These are phyloP conservation scores for Collybia mongolica DNA, from an alignment of 768 basidiomycete species.

Conservation along the genomic window DNA sequence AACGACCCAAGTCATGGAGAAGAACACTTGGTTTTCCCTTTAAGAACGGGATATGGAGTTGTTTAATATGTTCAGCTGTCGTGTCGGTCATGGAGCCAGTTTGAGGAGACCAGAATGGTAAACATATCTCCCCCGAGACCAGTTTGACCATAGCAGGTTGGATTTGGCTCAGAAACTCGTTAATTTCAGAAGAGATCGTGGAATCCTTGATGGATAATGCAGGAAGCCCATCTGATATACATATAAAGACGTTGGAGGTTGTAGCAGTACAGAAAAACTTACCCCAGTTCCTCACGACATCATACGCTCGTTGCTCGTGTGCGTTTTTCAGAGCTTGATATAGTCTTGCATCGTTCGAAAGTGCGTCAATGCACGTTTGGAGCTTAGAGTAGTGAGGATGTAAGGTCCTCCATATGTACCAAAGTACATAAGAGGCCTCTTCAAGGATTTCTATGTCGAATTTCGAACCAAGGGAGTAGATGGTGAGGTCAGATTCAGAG, in stretches of 20 bases:
- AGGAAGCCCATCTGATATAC: conserved; percentile 6
- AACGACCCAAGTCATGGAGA: conserved; percentile 40
- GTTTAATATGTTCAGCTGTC: conserved; percentile 23
- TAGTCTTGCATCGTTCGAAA: conserved; percentile 26
- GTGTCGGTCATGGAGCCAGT: conserved; percentile 16
- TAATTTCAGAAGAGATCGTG: conserved; percentile 14
- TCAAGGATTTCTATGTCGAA: conserved; percentile 35
- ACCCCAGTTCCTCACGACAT: conserved; percentile 30
- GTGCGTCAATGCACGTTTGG: conserved; percentile 30
- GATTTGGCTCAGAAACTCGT: conserved; percentile 23
- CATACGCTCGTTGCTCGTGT: conserved; percentile 25
- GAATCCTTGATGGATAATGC: conserved; percentile 15
- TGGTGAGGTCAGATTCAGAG: conserved; percentile 22
- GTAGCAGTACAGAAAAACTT: background rate
- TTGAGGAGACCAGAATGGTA: conserved; percentile 30
- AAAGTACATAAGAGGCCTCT: conserved; percentile 39
- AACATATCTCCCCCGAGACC: conserved; percentile 27
- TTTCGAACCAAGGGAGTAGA: conserved; percentile 26
- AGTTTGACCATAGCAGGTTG: conserved; percentile 29
- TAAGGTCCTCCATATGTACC: conserved; percentile 34
- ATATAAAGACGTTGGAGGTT: background rate
- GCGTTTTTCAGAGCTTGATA: conserved; percentile 32
- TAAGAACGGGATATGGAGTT: conserved; percentile 31
- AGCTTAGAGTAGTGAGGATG: conserved; percentile 27
- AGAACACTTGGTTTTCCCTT: conserved; percentile 40